Conservation (phyloP, 1,284 basidiomycete species). For the Trametes pubescens region DNA sequence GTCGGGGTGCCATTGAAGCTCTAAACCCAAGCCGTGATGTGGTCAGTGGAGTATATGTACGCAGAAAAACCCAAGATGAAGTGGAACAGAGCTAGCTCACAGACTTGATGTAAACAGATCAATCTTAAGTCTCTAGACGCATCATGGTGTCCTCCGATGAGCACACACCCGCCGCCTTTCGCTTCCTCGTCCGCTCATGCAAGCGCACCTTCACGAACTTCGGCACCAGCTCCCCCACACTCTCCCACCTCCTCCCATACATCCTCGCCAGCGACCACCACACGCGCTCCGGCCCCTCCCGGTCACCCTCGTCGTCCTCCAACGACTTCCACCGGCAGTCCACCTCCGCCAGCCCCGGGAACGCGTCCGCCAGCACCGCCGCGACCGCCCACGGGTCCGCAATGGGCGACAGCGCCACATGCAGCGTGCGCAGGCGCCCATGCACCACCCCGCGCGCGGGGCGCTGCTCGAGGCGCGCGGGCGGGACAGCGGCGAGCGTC, state of each 20-base stretch:
- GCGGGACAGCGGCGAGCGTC: neutral
- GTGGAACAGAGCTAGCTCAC: too few species aligned
- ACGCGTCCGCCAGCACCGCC: neutral
- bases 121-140: too few species aligned
- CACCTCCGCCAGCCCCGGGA: neutral
- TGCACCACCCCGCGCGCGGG: neutral
- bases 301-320: neutral
- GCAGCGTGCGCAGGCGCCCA: too few species aligned
- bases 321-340: neutral
- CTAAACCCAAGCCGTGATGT: too few species aligned
- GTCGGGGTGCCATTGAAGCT: neutral
- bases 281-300: too few species aligned
- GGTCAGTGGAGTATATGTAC: too few species aligned
- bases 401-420: constrained; percentile 1
- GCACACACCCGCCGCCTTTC: neutral
- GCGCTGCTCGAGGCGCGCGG: neutral
- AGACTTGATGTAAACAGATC: too few species aligned
- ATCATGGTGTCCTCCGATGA: too few species aligned
- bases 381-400: constrained; percentile 2
- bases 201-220: neutral
- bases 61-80: too few species aligned
- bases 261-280: too few species aligned
- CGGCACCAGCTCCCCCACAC: neutral
- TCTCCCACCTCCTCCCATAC: neutral
- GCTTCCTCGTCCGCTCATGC: neutral